A percentile compares a stretch with the other conserved stretches of the same genome.
These are phyloP conservation scores for Pittosporum tobira DNA, from an alignment of 129 eudicot species.

Conservation along the genomic window DNA sequence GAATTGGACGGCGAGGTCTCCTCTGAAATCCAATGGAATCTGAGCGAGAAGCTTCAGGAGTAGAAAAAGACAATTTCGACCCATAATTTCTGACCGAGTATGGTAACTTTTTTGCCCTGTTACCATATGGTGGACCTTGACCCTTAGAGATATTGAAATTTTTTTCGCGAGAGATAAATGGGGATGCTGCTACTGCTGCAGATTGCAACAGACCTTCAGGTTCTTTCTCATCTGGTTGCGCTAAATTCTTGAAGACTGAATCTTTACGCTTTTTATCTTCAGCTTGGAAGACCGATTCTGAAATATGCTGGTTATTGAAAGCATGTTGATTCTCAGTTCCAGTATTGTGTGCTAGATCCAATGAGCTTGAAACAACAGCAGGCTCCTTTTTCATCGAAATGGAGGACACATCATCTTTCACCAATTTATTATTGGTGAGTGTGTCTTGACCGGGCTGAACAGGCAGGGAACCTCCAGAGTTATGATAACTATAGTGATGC, in stretches of 20 bases:
- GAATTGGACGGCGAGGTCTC: conserved; percentile 52
- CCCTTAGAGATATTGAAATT: conserved; percentile 32
- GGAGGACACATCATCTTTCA: conserved; percentile 19
- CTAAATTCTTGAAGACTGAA: conserved; percentile 9
- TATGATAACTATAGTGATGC: conserved; percentile 37
- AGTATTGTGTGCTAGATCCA: conserved; percentile 9
- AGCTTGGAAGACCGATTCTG: conserved; percentile 17
- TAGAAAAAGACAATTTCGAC: conserved; percentile 29
- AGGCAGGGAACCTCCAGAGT: conserved; percentile 29
- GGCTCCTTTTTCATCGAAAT: conserved; percentile 21
- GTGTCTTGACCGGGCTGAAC: conserved; percentile 33
- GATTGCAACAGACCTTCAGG: conserved; percentile 24
- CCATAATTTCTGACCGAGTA: conserved; percentile 42
- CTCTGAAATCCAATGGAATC: conserved; percentile 52
- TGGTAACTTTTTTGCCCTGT: conserved; percentile 43
- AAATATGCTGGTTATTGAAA: conserved; percentile 19
- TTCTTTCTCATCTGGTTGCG: conserved; percentile 18
- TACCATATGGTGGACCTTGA: conserved; percentile 31
- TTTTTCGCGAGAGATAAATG: conserved; percentile 28
- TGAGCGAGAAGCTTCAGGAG: conserved; percentile 28
- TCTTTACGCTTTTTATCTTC: conserved; percentile 20
- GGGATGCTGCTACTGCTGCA: conserved; percentile 23
- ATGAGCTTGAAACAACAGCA: conserved; percentile 12
- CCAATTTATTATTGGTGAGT: conserved; percentile 19
- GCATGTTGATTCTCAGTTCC: conserved; percentile 21